Conservation (phyloP, 1,139 yeast species). For the Candida sp. region DNA sequence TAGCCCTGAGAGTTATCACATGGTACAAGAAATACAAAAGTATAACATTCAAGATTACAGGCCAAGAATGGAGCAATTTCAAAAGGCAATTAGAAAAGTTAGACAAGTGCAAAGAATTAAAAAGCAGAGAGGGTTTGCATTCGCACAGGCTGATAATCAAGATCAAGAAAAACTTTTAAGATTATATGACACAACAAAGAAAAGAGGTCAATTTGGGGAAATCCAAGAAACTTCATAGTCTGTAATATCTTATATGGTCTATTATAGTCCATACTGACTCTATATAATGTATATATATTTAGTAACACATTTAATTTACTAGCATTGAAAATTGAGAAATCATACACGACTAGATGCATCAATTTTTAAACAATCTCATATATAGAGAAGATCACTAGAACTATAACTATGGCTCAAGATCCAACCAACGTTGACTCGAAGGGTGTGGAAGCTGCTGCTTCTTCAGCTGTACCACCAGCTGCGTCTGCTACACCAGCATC, state of each 20-base stretch:
- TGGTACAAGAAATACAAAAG: conserved; percentile 96
- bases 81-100: conserved; percentile 93
- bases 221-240: conserved; percentile 26
- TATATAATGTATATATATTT: neutral
- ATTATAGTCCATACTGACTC: neutral
- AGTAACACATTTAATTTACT: neutral
- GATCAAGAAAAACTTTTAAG: conserved; percentile 91
- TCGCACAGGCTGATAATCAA: conserved; percentile 90
- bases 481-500: conserved; percentile 4
- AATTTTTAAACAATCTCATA: too few relatives aligned
- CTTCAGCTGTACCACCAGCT: neutral
- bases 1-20: conserved; percentile 88
- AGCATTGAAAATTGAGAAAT: neutral
- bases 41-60: conserved; percentile 91
- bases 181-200: conserved; percentile 89
- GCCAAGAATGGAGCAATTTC: conserved; percentile 96
- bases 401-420: conserved; percentile 3
- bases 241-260: too few relatives aligned
- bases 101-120: conserved; percentile 98
- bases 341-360: neutral
- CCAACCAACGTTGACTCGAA: too few relatives aligned
- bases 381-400: too few relatives aligned
- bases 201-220: conserved; percentile 53
- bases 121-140: conserved; percentile 98
- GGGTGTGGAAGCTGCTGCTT: too few relatives aligned